These are phyloP conservation scores for Lasiodiplodia theobromae DNA, from an alignment of 2,329 filamentous ascomycete species.

Conservation along the genomic window DNA sequence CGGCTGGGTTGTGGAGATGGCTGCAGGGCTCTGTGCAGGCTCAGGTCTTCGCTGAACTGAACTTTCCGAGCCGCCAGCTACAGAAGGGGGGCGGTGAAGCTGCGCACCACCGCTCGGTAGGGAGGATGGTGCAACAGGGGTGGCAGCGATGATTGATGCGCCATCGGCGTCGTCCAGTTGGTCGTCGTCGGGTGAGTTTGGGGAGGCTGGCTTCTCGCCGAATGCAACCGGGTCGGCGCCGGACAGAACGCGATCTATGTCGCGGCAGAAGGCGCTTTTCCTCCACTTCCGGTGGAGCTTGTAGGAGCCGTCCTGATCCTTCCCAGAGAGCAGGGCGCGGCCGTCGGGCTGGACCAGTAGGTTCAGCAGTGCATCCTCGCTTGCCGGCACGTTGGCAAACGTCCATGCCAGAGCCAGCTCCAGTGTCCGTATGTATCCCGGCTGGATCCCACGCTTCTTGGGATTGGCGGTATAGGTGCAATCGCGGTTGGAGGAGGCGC, in stretches of 20 bases:
- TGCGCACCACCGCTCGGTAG: background rate
- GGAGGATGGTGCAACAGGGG: background rate
- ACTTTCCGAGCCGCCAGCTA: slow-evolving; percentile 13
- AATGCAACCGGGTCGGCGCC: slow-evolving; percentile 40
- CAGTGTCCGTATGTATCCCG: slow-evolving; percentile 78
- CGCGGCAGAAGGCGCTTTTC: slow-evolving; percentile 66
- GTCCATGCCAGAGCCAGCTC: slow-evolving; percentile 73
- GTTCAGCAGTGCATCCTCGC: slow-evolving; percentile 64
- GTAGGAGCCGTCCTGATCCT: slow-evolving; percentile 61
- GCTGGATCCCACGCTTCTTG: slow-evolving; percentile 79
- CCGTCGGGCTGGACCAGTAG: slow-evolving; percentile 59
- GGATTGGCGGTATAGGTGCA: slow-evolving; percentile 77
- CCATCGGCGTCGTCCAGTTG: slow-evolving; percentile 22
- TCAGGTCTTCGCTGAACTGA: slow-evolving; percentile 12
- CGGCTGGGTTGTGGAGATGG: slow-evolving; percentile 4
- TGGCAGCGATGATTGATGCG: slow-evolving; percentile 15
- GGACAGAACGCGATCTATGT: slow-evolving; percentile 69
- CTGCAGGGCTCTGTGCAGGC: slow-evolving; percentile 7
- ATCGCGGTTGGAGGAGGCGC: slow-evolving; percentile 65
- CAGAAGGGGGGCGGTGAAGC: slow-evolving; percentile 1
- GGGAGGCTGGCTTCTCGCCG: slow-evolving; percentile 33
- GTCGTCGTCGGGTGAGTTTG: slow-evolving; percentile 30
- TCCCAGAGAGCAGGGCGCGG: slow-evolving; percentile 59
- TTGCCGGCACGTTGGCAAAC: slow-evolving; percentile 67
- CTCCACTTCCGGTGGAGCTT: slow-evolving; percentile 69